These are phyloP conservation scores for Talaromyces thailandensis DNA, from an alignment of 495 filamentous ascomycete genomes.

Conservation along the genomic window DNA sequence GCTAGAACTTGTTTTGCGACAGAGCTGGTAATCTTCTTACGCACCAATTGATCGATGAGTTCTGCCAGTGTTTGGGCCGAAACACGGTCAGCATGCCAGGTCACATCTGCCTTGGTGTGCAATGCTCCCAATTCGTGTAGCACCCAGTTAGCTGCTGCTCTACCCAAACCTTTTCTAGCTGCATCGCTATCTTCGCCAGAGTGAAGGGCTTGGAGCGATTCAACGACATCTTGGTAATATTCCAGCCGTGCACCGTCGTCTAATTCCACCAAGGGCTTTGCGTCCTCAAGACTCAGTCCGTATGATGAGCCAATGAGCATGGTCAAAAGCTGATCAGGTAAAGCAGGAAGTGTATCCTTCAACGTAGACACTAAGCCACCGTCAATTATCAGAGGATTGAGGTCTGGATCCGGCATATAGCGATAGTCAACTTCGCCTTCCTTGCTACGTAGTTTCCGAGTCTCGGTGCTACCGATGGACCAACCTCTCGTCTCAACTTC, in stretches of 20 bases:
- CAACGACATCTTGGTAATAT: slow-evolving; percentile 71
- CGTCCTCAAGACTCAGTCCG: slow-evolving; percentile 73
- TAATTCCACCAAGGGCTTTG: slow-evolving; percentile 66
- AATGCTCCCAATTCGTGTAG: slow-evolving; percentile 85
- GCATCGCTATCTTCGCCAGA: slow-evolving; percentile 19
- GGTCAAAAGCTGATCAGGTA: slow-evolving; percentile 61
- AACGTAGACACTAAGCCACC: slow-evolving; percentile 58
- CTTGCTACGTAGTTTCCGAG: slow-evolving; percentile 70
- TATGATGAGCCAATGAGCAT: slow-evolving; percentile 46
- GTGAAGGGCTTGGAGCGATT: slow-evolving; percentile 35
- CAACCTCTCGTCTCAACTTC: slow-evolving; percentile 90
- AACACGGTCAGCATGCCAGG: slow-evolving; percentile 49
- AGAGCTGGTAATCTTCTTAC: slow-evolving; percentile 61
- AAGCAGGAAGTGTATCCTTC: slow-evolving; percentile 45
- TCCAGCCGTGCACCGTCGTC: slow-evolving; percentile 76
- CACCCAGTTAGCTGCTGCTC: slow-evolving; percentile 58
- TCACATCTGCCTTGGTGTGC: slow-evolving; percentile 40
- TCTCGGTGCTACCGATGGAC: slow-evolving; percentile 73
- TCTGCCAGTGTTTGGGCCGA: slow-evolving; percentile 52
- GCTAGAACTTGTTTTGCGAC: slow-evolving; percentile 68
- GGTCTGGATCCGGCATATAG: slow-evolving; percentile 97
- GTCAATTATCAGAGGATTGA: slow-evolving; percentile 70
- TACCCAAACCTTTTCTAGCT: slow-evolving; percentile 9
- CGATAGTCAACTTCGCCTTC: slow-evolving; percentile 96
- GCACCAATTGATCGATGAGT: slow-evolving; percentile 55